phyloP scores from a whole-genome alignment of 75 land plant species.

The Chamaecyparis obtusa region DNA sequence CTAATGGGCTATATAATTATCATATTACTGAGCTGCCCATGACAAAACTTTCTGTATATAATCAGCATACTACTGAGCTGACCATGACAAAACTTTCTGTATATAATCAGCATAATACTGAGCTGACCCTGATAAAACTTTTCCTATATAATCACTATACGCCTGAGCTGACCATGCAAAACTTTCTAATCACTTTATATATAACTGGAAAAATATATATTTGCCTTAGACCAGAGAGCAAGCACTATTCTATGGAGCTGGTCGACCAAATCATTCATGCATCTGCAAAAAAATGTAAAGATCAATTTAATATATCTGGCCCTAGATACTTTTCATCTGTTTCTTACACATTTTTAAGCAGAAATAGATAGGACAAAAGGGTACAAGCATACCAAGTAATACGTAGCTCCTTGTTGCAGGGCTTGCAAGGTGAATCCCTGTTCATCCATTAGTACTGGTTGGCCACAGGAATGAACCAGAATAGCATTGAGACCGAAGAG shows the following conservation, averaged over 20 bases:
- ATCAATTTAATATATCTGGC: too few species aligned
- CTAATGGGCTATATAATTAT: neutral
- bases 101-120: neutral
- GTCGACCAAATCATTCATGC: neutral
- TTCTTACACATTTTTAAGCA: neutral
- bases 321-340: neutral
- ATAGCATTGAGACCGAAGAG: constrained; percentile 51
- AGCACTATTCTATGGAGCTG: neutral
- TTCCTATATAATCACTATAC: too few species aligned
- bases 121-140: neutral
- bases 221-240: neutral
- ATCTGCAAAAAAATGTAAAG: neutral
- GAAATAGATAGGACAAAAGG: neutral
- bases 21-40: too few species aligned
- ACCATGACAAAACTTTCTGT: neutral
- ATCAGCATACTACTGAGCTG: neutral
- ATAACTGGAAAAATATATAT: neutral
- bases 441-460: constrained; percentile 48
- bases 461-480: constrained; percentile 47
- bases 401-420: constrained; percentile 53
- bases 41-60: too few species aligned
- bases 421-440: constrained; percentile 51
- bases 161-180: neutral
- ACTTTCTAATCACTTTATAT: neutral
- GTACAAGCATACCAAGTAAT: constrained; percentile 36